Base-by-base conservation (phyloP, 768 basidiomycete genomes). In the Agrocybe praecox region DNA sequence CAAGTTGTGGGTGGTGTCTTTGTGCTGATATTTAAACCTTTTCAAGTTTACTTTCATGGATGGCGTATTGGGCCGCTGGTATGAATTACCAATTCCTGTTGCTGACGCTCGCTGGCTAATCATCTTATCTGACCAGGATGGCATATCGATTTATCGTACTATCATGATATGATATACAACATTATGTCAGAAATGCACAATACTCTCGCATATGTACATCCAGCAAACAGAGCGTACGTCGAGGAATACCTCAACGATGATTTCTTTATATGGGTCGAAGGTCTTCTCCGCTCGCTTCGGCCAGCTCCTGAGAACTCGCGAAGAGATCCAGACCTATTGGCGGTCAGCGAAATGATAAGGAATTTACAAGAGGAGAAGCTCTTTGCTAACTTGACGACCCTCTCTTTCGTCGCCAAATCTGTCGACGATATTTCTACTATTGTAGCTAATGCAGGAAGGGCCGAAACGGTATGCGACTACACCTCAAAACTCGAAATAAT, bases 11-110 rank as follows among this genome's bases (percentile, higher is more conserved):
- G 2, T 10, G 4, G 23, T 18, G 1, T 34, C 33, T 34, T 7
- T 34, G 7, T 34, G 22, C 21, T 32, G 14, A 48, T 14, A 34
- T 17, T 46, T 12, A n/a, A 12, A 7, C 5, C 23, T 17, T 22
- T n/a, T 42, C 17, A 33, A 72, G 71, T 47, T 60, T 72, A 6
- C 53, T 66, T 2, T 55, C 59, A 10, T 72, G 71, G 71, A 54
- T 72, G 7, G 69, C 66, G 1, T 70, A 67, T 34, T 72, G 71
- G 69, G 67, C 67, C 2, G 66, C 61, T 26, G 68, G 68, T 53
- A 33, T 19, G 42, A 3, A 24, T 12, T 29, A 24, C 21, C 15
- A n/a, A 26, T 21, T 32, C 9, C 10, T 47, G n/a, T n/a, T n/a
- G n/a, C 34, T 51, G 11, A 4, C 11, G 6, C 34, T 40, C 29